Base-by-base conservation (phyloP, 73 alveolate genomes). In the Paraurostyla sp. region DNA sequence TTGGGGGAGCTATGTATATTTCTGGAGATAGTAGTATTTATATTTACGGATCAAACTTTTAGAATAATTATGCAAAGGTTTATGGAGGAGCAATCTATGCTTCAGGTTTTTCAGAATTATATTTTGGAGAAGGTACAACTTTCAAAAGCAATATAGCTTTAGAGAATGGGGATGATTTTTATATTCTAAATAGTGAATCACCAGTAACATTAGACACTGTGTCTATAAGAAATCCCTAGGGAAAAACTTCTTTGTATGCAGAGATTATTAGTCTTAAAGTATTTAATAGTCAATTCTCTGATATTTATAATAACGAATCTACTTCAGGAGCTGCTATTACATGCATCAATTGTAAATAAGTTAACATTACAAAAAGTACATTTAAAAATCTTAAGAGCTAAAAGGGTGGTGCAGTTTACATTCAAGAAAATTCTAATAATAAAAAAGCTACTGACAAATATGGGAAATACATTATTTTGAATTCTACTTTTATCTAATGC, bases 1-100 rank as follows among this genome's bases (percentile, higher is more conserved):
- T 27, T 13, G 93, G 93, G 9, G 93, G 93, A 32, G 87, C 89
- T 2, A 32, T 85, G 0, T 73, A 27, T 35, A 51, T 71, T 27
- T 49, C 81, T 20, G 93, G 93, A 36, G 50, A 30, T 22, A 29
- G 83, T 41, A 27, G 15, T 3, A 38, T 56, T 4, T 32, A 30
- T n/a, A 73, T 85, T 29, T 35, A 35, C 18, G 25, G 59, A 1
- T 71, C 71, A 36, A 51, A 4, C 22, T 71, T 85, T 52, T 1
- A 9, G 35, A 33, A 85, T 15, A 71, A 73, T 50, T 0, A 15
- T 13, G 88, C 93, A 15, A 0, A 20, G 43, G 25, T 18, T 30
- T 6, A 27, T 0, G 93, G 93, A 13, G 93, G 93, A 40, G 88
- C 93, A 3, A 51, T 85, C 27, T 85, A 48, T 85, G 88, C 71